A percentile compares a stretch with the other conserved stretches of the same genome.
These are phyloP conservation scores for Penicillium herquei DNA, from an alignment of 495 filamentous ascomycete genomes.

Conservation along the genomic window DNA sequence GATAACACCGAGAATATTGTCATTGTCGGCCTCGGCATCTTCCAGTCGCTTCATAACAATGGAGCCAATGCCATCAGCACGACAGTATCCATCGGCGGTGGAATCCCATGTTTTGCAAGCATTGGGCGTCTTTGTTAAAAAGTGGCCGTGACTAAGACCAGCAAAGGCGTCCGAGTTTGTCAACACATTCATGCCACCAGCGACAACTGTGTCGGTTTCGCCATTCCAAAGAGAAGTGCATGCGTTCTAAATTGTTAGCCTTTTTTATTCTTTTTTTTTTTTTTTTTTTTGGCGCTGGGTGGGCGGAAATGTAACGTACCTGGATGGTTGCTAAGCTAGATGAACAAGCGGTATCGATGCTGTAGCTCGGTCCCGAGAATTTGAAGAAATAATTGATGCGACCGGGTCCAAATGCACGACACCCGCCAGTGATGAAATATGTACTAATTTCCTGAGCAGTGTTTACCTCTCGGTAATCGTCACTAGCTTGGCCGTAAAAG, in stretches of 20 bases:
- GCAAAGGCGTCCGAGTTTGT: constrained; percentile 69
- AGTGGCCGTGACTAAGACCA: constrained; percentile 65
- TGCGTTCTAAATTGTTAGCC: constrained; percentile 42
- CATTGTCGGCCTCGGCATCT: constrained; percentile 46
- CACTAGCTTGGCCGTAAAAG: constrained; percentile 78
- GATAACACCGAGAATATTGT: constrained; percentile 38
- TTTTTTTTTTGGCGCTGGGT: too few species aligned
- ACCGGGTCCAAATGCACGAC: constrained; percentile 67
- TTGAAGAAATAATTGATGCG: constrained; percentile 52
- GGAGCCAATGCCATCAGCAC: constrained; percentile 47
- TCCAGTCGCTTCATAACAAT: constrained; percentile 45
- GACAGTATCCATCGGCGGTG: constrained; percentile 70
- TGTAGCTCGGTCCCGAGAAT: constrained; percentile 67
- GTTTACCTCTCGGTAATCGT: constrained; percentile 78
- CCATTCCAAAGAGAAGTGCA: constrained; percentile 63
- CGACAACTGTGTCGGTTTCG: constrained; percentile 71
- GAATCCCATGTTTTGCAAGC: constrained; percentile 66
- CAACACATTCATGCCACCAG: constrained; percentile 66
- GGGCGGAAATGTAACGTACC: background rate
- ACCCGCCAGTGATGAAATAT: constrained; percentile 74
- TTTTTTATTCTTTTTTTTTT: too few species aligned
- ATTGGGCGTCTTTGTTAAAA: constrained; percentile 54
- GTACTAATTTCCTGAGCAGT: constrained; percentile 71
- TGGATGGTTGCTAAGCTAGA: constrained; percentile 52
- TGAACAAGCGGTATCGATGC: constrained; percentile 75